These are phyloP conservation scores for Lyophyllum semitale DNA, from an alignment of 768 basidiomycete species.

Conservation along the genomic window DNA sequence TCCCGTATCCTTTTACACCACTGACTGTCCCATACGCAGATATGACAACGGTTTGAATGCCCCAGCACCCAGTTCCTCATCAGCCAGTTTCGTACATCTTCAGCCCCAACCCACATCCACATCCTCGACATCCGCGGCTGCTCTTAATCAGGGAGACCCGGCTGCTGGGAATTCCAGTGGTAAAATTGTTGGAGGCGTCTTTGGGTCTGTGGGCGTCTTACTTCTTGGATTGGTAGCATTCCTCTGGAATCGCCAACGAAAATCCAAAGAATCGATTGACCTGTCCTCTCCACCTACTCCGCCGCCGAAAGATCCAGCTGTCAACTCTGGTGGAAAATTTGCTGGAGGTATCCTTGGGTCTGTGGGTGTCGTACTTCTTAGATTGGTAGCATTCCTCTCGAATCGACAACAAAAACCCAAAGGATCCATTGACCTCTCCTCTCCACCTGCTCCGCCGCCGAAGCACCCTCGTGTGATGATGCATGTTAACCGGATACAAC, in stretches of 20 bases:
- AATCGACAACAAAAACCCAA: constrained; percentile 19
- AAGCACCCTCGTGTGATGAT: not conserved
- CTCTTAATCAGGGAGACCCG: not conserved
- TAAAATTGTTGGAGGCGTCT: constrained; percentile 29
- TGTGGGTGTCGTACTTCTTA: constrained; percentile 23
- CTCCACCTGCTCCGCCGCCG: not conserved
- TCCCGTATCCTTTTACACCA: not conserved
- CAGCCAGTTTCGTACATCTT: not conserved
- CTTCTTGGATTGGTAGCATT: constrained; percentile 23
- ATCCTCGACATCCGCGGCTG: not conserved
- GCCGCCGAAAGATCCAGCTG: not conserved
- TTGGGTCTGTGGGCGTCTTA: constrained; percentile 25
- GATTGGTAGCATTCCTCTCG: constrained; percentile 22
- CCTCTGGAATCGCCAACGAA: constrained; percentile 23
- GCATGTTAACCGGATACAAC: not conserved
- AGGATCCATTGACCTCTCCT: not conserved
- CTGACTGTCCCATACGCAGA: constrained; percentile 1
- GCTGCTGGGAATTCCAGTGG: constrained; percentile 5
- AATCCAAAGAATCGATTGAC: constrained; percentile 8
- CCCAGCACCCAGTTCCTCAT: not conserved
- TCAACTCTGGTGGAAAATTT: constrained; percentile 18
- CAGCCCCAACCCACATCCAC: not conserved
- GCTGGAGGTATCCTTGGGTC: constrained; percentile 31
- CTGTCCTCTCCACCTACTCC: not conserved
- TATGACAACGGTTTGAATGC: constrained; percentile 10